Evolutionary conservation across 2,329 filamentous ascomycete species (phyloP).

Genomic region (Penicillium sp.): DNA sequence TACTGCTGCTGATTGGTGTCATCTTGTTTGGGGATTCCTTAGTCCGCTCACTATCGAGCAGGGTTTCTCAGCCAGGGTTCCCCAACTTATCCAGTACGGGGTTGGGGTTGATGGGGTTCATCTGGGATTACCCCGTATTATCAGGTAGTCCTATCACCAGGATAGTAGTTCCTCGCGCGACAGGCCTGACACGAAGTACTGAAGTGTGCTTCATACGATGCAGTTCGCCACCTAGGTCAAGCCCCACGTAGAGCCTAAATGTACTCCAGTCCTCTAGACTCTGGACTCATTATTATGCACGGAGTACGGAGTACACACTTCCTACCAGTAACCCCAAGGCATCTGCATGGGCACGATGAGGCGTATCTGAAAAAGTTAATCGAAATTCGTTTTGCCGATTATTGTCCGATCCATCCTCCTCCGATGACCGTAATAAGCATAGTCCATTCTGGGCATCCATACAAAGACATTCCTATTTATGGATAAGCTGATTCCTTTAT

Average conservation of each 20-base stretch:
- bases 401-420: conserved; percentile 7
- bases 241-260: conserved; percentile 4
- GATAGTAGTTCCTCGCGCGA: not conserved
- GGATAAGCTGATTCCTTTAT: not conserved
- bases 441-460: not conserved
- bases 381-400: conserved; percentile 2
- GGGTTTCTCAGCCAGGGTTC: not conserved
- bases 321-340: too few relatives aligned
- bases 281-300: too few relatives aligned
- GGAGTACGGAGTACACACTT: too few relatives aligned
- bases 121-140: conserved; percentile 2
- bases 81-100: not conserved
- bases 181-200: not conserved
- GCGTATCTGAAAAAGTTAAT: conserved; percentile 1
- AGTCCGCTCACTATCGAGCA: conserved; percentile 4
- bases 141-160: not conserved
- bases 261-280: not conserved
- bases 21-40: not conserved
- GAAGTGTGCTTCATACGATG: not conserved
- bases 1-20: not conserved
- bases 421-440: not conserved
- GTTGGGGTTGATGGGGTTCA: not conserved
- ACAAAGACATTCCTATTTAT: not conserved
- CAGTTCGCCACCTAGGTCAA: not conserved
- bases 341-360: too few relatives aligned